Evolutionary conservation across 2,329 filamentous ascomycete species (phyloP), one percentile per base, ranked within the genome.

Genomic region (Aspergillus versicolor): DNA sequence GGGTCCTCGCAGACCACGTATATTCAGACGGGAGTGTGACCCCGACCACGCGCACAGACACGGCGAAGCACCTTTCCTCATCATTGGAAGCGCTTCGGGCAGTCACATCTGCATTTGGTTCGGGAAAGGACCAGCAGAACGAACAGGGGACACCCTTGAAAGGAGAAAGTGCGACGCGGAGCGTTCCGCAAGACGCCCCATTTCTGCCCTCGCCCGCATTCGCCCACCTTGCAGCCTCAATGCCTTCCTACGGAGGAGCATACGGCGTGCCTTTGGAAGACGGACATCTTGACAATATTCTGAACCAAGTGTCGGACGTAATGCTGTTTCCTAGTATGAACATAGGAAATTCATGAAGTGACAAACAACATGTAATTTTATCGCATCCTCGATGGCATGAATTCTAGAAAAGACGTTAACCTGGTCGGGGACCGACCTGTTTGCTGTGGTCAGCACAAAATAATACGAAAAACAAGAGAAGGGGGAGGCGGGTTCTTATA

Each of bases 281-380:
- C 21, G 58, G 61, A 47, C 62, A 64, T 43, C 70, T 73, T 61
- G 66, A 63, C 43, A 65, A 68, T 45, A 73, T 73, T 43, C 56
- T 73, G 9, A 70, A 66, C 50, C 66, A 63, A 19, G 70, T 73
- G 11, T 72, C 70, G 32, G 68, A 72, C 42, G 70, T 73, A 34
- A 73, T 73, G 70, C 57, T 72, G 32, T 73, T 73, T 53, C 70
- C 70, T 13, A 72, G 57, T 27, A 69, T 71, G 66, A 63, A 59
- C 27, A 60, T 56, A 49, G 61, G 59, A 27, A 62, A 45, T 49
- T 37, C 44, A 42, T 61, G 56, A 46, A 17, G n/a, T 34, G 24
- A 24, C 15, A 3, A 37, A 11, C 3, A 48, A 37, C 27, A 34
- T n/a, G 27, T 47, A 34, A 37, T 37, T 30, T 30, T 30, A 30